Conservation (phyloP, 2,329 filamentous ascomycete genomes). For the Lecanicillium sp. region DNA sequence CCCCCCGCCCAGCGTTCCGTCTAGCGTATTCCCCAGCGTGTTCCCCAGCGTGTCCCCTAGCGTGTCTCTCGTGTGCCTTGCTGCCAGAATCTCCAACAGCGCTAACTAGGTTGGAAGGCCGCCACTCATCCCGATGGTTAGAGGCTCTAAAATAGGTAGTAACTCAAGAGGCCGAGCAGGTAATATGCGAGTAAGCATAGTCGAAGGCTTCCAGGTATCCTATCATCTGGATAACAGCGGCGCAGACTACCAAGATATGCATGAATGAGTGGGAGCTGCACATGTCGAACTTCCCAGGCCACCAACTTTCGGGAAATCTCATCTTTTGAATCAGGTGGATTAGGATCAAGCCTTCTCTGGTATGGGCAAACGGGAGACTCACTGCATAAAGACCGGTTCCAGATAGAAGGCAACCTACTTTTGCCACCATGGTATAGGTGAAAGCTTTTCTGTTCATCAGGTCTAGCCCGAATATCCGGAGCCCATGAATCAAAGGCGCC, state of each 20-base stretch:
- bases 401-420: constrained; percentile 30
- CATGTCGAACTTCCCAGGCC: constrained; percentile 11
- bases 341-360: constrained; percentile 14
- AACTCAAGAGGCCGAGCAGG: constrained; percentile 2
- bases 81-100: constrained; percentile 1
- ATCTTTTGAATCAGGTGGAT: constrained; percentile 13
- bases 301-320: constrained; percentile 9
- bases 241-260: constrained; percentile 9
- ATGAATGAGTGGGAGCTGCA: constrained; percentile 9
- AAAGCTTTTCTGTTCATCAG: constrained; percentile 26
- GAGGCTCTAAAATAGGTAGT: neutral
- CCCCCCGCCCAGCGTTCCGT: too few relatives aligned
- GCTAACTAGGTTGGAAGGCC: neutral
- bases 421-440: constrained; percentile 19
- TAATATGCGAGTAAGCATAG: constrained; percentile 6
- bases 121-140: neutral
- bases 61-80: neutral
- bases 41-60: neutral
- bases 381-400: constrained; percentile 34
- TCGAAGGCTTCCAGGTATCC: constrained; percentile 11
- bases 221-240: constrained; percentile 10
- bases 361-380: constrained; percentile 19
- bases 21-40: too few relatives aligned
- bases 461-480: constrained; percentile 27
- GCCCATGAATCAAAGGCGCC: constrained; percentile 33